These are phyloP conservation scores for Volvox reticuliferus DNA, from an alignment of 139 green algal genomes.

Conservation along the genomic window DNA sequence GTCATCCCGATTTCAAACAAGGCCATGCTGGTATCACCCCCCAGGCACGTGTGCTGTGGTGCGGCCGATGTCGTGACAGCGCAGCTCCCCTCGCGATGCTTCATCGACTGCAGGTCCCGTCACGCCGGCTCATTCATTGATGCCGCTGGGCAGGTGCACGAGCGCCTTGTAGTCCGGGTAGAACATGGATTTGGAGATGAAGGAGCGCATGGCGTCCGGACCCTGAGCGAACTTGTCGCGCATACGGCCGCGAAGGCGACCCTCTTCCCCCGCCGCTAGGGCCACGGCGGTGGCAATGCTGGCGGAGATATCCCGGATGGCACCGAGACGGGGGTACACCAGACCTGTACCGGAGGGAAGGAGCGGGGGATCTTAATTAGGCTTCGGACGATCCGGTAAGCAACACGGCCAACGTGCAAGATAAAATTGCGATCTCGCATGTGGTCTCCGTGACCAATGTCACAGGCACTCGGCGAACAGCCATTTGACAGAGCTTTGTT, in stretches of 20 bases:
- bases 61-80: no score
- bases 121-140: conserved; percentile 41
- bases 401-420: no score
- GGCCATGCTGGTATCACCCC: no score
- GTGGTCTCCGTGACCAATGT: no score
- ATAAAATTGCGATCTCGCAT: no score
- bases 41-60: no score
- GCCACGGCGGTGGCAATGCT: conserved; percentile 74
- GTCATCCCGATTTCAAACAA: no score
- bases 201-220: conserved; percentile 27
- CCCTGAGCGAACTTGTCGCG: conserved; percentile 30
- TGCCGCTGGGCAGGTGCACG: conserved; percentile 56
- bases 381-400: no score
- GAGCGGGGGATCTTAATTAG: not conserved
- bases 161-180: conserved; percentile 59
- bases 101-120: no score
- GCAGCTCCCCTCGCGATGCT: no score
- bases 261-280: conserved; percentile 69
- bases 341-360: conserved; percentile 19
- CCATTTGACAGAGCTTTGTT: no score
- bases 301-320: conserved; percentile 74
- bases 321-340: conserved; percentile 64
- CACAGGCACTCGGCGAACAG: no score
- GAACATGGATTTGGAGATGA: conserved; percentile 60
- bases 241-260: conserved; percentile 30